These are phyloP conservation scores for Phytopythium vexans DNA, from an alignment of 352 stramenopile genomes.

Conservation along the genomic window DNA sequence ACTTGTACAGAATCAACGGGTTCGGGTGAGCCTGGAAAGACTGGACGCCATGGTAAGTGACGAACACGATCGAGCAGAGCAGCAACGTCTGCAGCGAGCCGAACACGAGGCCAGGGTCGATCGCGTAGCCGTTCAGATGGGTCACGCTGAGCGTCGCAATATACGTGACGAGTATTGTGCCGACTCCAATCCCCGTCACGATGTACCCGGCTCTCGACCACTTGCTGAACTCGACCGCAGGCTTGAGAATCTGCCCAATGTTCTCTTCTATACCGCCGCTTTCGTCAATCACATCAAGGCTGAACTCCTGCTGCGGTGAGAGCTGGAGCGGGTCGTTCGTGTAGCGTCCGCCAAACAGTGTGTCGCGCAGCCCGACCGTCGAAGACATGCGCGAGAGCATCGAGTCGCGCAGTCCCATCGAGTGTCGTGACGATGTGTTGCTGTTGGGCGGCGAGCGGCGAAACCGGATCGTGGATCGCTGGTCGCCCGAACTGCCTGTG, in stretches of 20 bases:
- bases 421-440: conserved; percentile 29
- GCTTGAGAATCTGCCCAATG: conserved; percentile 54
- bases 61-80: conserved; percentile 63
- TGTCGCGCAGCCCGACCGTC: conserved; percentile 45
- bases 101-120: conserved; percentile 70
- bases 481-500: conserved; percentile 9
- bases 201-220: conserved; percentile 51
- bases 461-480: conserved; percentile 21
- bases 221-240: conserved; percentile 31
- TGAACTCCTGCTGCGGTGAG: conserved; percentile 68
- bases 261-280: conserved; percentile 57
- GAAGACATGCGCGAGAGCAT: conserved; percentile 43
- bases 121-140: conserved; percentile 84
- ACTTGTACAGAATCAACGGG: conserved; percentile 84
- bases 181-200: conserved; percentile 36
- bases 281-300: conserved; percentile 76
- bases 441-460: conserved; percentile 27
- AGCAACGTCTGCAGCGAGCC: conserved; percentile 74
- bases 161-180: conserved; percentile 39
- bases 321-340: conserved; percentile 51
- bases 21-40: conserved; percentile 77
- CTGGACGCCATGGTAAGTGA: conserved; percentile 79
- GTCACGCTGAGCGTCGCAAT: conserved; percentile 29
- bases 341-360: conserved; percentile 47
- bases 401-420: conserved; percentile 29